These are phyloP conservation scores for Ormosia semicastrata DNA, from an alignment of 306 rosid species.

Conservation along the genomic window DNA sequence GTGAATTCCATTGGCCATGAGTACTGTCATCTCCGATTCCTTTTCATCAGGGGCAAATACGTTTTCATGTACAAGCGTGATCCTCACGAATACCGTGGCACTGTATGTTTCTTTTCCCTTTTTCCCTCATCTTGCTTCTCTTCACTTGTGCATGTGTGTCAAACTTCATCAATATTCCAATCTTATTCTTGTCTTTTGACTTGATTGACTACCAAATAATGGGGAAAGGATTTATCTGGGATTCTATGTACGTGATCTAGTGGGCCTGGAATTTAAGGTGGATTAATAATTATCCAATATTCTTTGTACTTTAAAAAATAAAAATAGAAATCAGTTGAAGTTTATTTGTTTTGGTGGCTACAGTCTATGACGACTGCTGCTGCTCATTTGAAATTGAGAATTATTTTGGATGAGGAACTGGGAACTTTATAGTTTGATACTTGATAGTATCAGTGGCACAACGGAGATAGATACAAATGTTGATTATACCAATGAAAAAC, in stretches of 20 bases:
- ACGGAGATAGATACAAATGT: not conserved
- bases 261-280: too few relatives aligned
- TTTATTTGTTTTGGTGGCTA: not conserved
- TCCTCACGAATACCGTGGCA: conserved; percentile 70
- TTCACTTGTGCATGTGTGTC: not conserved
- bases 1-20: conserved; percentile 77
- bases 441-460: not conserved
- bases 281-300: not conserved
- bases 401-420: not conserved
- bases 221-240: too few relatives aligned
- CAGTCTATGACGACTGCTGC: not conserved
- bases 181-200: too few relatives aligned
- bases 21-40: conserved; percentile 81
- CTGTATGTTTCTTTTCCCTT: conserved; percentile 43
- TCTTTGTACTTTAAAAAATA: not conserved
- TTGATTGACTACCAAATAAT: too few relatives aligned
- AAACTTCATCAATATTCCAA: too few relatives aligned
- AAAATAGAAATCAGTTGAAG: not conserved
- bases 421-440: not conserved
- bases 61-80: conserved; percentile 84
- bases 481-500: not conserved
- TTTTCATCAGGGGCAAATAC: conserved; percentile 69
- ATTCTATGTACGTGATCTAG: too few relatives aligned
- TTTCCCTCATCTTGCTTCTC: not conserved
- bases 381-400: not conserved